phyloP scores from a whole-genome alignment of 257 asterid species.

The Pogostemon cablin region DNA sequence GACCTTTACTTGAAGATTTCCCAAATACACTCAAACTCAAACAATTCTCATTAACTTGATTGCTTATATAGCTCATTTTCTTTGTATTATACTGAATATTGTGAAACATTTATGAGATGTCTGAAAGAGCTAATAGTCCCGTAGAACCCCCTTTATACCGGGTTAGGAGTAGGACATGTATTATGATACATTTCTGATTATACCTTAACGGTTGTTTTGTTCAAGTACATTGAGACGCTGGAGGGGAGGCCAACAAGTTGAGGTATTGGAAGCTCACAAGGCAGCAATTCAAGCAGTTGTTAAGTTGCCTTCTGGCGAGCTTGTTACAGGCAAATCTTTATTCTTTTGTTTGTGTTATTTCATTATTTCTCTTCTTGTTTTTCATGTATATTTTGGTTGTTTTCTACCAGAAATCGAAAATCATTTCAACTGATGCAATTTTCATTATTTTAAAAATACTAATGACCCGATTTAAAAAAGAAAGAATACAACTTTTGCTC shows the following conservation, averaged over 20 bases:
- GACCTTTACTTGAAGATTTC: slow-evolving; percentile 5
- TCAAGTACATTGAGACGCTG: slow-evolving; percentile 84
- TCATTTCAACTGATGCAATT: neutral
- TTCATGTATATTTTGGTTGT: neutral
- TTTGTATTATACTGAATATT: neutral
- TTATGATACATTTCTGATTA: slow-evolving; percentile 25
- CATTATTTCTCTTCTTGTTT: slow-evolving; percentile 1
- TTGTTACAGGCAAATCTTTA: slow-evolving; percentile 70
- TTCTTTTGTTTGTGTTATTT: slow-evolving; percentile 22
- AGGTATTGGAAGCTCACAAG: slow-evolving; percentile 85
- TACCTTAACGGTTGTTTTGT: slow-evolving; percentile 29
- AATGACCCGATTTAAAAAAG: neutral
- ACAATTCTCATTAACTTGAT: neutral
- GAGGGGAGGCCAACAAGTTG: slow-evolving; percentile 82
- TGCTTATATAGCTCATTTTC: neutral
- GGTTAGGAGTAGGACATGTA: neutral
- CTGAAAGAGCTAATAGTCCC: slow-evolving; percentile 13
- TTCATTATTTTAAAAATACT: neutral
- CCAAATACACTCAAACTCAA: neutral
- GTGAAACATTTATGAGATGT: neutral
- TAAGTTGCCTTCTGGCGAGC: slow-evolving; percentile 88
- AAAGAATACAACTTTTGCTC: slow-evolving; percentile 14
- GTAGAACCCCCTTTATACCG: neutral
- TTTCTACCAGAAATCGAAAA: slow-evolving; percentile 8
- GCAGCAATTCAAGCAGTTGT: slow-evolving; percentile 80